Base-by-base conservation (phyloP, 805 yeast genomes). In the Ogataea paradorogensis region DNA sequence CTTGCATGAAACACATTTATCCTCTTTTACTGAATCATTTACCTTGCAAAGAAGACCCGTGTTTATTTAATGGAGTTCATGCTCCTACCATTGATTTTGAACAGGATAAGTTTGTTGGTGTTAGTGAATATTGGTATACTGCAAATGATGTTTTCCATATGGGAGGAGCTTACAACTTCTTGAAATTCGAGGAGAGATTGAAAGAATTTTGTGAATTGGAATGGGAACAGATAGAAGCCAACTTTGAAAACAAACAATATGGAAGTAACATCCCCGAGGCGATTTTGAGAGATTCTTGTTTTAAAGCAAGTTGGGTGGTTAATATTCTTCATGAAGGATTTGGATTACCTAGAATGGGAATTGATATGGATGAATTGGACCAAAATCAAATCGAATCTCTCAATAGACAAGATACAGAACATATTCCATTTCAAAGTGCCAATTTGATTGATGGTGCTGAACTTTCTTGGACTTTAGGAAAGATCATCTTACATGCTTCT, bases 121-220 rank as follows among this genome's bases (percentile, higher is more conserved):
- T 91, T 15, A 86, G 96, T 7, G 99, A 93, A 62, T 93, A 88
- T 65, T 93, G 98, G 97, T 91, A 93, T 59, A 88, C 97, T 1
- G 90, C 96, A 3, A 85, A 89, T 54, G 98, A 91, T 56, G 77
- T 91, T 4, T 90, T 90, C 59, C 78, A 82, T 27, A 73, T 88
- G 66, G 91, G 95, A 3, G 98, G 97, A 10, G 87, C 80, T 40
- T 90, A 90, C 59, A 86, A 86, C 55, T 91, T 80, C 56, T 70
- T 74, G 26, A 66, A 72, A 27, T 88, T 85, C 55, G 83, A 79
- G 56, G 74, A 69, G 25, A 74, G 76, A 37, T 84, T 89, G 3
- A 73, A 75, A 45, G 71, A 73, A 23, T 89, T 81, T 53, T 93
- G 99, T 66, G 82, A 78, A 48, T 71, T 78, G 44, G 78, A 80